Percentiles rank a stretch among this genome's conserved stretches.
Conservation (phyloP, 2,329 filamentous ascomycete species). For the Ophiostoma tasmaniense region DNA sequence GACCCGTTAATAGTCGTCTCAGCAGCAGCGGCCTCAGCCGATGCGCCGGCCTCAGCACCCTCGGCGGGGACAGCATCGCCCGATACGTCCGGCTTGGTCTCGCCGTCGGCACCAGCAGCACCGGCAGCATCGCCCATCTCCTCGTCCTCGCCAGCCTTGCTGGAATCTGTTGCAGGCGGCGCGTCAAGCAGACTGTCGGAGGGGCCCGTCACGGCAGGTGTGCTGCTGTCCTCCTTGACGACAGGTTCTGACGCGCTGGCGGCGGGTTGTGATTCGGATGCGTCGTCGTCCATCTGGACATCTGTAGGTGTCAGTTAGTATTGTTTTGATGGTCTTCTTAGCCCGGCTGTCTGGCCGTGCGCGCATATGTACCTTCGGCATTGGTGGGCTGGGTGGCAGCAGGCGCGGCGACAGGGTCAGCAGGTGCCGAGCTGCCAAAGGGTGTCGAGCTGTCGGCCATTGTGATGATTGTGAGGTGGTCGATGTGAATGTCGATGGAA, state of each 20-base stretch:
- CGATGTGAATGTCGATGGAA: not conserved
- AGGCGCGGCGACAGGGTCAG: not conserved
- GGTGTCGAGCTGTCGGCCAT: not conserved
- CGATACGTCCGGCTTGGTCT: constrained; percentile 16
- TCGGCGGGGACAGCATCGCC: constrained; percentile 2
- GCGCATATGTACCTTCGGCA: not conserved
- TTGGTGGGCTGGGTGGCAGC: not conserved
- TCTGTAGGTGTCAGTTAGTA: constrained; percentile 35
- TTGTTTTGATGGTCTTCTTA: not conserved
- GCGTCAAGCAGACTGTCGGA: constrained; percentile 62
- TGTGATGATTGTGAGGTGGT: not conserved
- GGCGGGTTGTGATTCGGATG: constrained; percentile 19
- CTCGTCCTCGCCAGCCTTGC: constrained; percentile 61
- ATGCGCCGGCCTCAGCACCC: not conserved
- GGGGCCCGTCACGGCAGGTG: constrained; percentile 43
- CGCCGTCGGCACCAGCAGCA: constrained; percentile 2
- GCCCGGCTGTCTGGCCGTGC: not conserved
- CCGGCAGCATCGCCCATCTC: constrained; percentile 61
- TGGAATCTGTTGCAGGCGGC: constrained; percentile 36
- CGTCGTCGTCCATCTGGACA: constrained; percentile 52
- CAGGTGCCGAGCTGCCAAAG: constrained; percentile 2
- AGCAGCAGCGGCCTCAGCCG: constrained; percentile 5
- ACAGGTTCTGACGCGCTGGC: constrained; percentile 32
- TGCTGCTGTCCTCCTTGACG: constrained; percentile 54
- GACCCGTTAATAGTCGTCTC: constrained; percentile 33